Evolutionary conservation across 2,329 filamentous ascomycete species (phyloP).

Genomic region (Pseudocercospora eumusae): DNA sequence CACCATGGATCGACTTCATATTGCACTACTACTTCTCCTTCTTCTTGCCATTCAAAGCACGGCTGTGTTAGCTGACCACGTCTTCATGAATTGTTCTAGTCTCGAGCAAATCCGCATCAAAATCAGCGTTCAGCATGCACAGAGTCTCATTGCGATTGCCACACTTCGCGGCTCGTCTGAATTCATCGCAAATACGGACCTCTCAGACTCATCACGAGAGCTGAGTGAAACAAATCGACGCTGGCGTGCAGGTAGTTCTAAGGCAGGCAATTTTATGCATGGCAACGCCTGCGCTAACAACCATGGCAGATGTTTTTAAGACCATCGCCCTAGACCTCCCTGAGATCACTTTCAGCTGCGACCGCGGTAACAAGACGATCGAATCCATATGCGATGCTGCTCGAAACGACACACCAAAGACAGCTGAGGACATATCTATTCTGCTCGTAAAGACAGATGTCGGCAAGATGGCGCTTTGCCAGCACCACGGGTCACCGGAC

Average conservation of each 20-base stretch:
- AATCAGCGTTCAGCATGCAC: background rate
- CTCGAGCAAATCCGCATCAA: background rate
- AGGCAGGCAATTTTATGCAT: no score
- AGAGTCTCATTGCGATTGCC: background rate
- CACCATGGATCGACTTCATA: background rate
- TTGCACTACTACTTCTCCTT: background rate
- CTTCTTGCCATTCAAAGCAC: background rate
- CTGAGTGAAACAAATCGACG: background rate
- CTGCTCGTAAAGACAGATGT: background rate
- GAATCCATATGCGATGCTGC: background rate
- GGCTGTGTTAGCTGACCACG: background rate
- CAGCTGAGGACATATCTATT: background rate
- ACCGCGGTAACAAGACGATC: background rate
- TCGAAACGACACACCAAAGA: background rate
- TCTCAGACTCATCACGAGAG: background rate
- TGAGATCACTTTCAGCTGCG: background rate
- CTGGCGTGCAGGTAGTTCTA: background rate
- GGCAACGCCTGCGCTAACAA: no score
- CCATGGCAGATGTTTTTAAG: background rate
- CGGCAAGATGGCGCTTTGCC: background rate
- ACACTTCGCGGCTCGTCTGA: background rate
- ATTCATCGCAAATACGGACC: background rate
- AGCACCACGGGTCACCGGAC: background rate
- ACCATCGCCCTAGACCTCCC: background rate
- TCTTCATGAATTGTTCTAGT: background rate